These are phyloP conservation scores for Dryadomyces quercus-mongolicae DNA, from an alignment of 2,329 filamentous ascomycete genomes.

Conservation along the genomic window DNA sequence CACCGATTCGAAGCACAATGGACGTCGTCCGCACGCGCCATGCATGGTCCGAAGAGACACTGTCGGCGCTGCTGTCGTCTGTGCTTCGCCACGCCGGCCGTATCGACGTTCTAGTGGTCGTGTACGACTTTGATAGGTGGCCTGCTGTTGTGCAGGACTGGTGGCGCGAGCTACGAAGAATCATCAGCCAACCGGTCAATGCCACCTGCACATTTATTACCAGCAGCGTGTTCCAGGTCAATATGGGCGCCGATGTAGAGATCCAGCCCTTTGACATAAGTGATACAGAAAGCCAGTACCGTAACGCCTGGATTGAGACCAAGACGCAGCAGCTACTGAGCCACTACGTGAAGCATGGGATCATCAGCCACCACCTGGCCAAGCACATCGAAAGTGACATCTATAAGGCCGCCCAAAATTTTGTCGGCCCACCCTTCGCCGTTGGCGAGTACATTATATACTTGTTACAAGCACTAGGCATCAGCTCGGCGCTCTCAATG, in stretches of 20 bases:
- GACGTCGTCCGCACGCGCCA: not conserved
- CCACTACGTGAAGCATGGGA: not conserved
- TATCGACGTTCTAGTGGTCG: not conserved
- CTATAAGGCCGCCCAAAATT: not conserved
- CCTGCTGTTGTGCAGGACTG: not conserved
- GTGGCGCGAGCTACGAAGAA: not conserved
- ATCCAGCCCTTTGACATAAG: not conserved
- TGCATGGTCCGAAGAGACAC: not conserved
- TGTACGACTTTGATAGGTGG: not conserved
- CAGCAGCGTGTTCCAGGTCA: too few relatives aligned
- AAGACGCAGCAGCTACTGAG: not conserved
- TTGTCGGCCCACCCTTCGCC: not conserved
- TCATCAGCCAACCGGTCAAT: too few relatives aligned
- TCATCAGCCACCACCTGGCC: not conserved
- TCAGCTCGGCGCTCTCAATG: not conserved
- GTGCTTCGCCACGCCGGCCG: not conserved
- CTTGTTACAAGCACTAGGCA: not conserved
- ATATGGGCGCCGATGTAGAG: too few relatives aligned
- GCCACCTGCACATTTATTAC: too few relatives aligned
- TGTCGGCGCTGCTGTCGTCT: not conserved
- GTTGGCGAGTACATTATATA: not conserved
- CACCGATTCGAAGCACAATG: not conserved
- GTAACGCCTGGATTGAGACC: not conserved
- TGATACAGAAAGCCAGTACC: not conserved
- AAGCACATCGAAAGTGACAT: not conserved